Base-by-base conservation (phyloP, 768 basidiomycete species). In the Sistotremastrum suecicum region DNA sequence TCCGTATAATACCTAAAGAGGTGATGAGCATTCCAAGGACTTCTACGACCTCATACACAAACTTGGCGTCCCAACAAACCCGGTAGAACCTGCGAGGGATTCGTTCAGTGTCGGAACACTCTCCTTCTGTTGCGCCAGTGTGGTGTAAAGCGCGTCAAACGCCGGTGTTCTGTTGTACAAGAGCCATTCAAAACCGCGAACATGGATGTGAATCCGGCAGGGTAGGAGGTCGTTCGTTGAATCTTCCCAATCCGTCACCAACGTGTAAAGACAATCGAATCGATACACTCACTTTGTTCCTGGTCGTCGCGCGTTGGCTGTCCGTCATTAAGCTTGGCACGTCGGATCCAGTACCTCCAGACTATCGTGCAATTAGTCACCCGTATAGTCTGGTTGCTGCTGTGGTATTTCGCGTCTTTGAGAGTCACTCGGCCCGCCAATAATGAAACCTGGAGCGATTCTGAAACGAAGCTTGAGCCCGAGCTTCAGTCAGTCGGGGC, bases 331-430 rank as follows among this genome's bases (percentile, higher is more conserved):
- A 76, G 72, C 6, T 82, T 75, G 2, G 90, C 83, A 37, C 72
- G 66, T 47, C 89, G 78, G 41, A 88, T 71, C 94, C 94, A 98
- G 60, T 94, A 97, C 51, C 88, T 72, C 90, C 92, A 98, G 52
- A 83, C 83, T 41, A 97, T 61, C 56, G 88, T 78, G 1, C 80
- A 85, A 61, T 88, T 86, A 41, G 88, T 75, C 43, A 90, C 71
- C 50, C 78, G 78, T 39, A 92, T 69, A 12, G 84, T 87, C 60
- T 95, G 84, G 61, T 94, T 97, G 58, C 86, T 83, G 2, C 90
- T 92, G 60, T 94, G 78, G 60, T 97, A 97, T 11, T 74, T 68
- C 33, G 95, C 59, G 58, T 97, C 86, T 65, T 87, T 89, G 54
- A 97, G 69, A 20, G 92, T 72, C 43, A 98, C 78, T 51, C 91